Conservation (phyloP, 768 basidiomycete species). For the Russula earlei region DNA sequence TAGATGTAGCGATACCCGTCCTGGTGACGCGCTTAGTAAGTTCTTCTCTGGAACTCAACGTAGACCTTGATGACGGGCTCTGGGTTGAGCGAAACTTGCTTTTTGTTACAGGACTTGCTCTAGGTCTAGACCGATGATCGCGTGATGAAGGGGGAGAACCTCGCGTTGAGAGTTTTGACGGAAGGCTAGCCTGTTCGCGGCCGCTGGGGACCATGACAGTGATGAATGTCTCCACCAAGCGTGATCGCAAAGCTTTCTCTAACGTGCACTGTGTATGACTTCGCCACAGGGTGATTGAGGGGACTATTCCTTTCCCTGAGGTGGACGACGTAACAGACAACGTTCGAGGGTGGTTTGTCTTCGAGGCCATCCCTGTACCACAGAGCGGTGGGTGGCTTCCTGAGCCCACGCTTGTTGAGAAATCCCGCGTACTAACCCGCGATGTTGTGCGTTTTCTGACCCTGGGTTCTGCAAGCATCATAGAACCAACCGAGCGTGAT, state of each 20-base stretch:
- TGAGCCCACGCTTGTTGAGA: constrained; percentile 15
- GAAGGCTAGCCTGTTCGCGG: neutral
- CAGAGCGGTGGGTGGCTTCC: constrained; percentile 12
- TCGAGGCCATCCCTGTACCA: neutral
- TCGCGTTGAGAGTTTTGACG: neutral
- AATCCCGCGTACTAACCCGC: constrained; percentile 24
- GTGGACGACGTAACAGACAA: constrained; percentile 7
- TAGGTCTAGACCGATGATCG: constrained; percentile 1
- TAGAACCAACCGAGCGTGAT: constrained; percentile 25
- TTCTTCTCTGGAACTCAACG: neutral
- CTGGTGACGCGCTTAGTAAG: neutral
- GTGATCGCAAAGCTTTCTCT: constrained; percentile 61
- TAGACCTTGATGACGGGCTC: neutral
- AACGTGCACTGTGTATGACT: constrained; percentile 60
- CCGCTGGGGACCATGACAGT: constrained; percentile 36
- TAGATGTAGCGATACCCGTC: neutral
- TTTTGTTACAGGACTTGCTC: constrained; percentile 4
- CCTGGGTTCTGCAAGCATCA: constrained; percentile 25
- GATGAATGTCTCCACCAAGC: constrained; percentile 72
- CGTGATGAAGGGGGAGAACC: neutral
- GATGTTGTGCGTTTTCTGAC: constrained; percentile 33
- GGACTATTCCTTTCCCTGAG: constrained; percentile 11
- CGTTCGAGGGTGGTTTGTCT: constrained; percentile 8
- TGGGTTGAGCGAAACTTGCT: constrained; percentile 1
- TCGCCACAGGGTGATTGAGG: constrained; percentile 32